These are phyloP conservation scores for Microdochium nivale DNA, from an alignment of 2,329 filamentous ascomycete genomes.

Conservation along the genomic window DNA sequence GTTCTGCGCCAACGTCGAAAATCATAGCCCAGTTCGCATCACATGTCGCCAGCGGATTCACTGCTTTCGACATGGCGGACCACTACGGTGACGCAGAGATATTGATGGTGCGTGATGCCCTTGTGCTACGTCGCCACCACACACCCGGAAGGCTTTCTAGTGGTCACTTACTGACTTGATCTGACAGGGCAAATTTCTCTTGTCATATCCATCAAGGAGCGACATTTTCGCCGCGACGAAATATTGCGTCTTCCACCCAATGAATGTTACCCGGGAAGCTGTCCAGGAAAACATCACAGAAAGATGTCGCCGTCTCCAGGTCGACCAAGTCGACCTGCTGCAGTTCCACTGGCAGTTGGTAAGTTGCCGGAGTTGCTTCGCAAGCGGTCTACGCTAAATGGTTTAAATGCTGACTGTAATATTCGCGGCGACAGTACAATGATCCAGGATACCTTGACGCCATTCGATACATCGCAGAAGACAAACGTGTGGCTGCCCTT, in stretches of 20 bases:
- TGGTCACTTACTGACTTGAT: constrained; percentile 1
- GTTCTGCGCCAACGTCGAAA: constrained; percentile 12
- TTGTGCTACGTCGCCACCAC: neutral
- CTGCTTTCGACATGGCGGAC: constrained; percentile 25
- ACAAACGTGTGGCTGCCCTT: constrained; percentile 18
- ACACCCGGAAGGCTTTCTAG: too few relatives aligned
- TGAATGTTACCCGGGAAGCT: constrained; percentile 15
- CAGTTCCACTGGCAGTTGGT: constrained; percentile 28
- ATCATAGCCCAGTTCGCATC: constrained; percentile 16
- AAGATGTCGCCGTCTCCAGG: constrained; percentile 18
- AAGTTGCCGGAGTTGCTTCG: constrained; percentile 5
- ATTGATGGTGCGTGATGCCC: neutral
- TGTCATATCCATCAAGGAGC: neutral
- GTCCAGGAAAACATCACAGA: constrained; percentile 20
- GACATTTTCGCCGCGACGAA: constrained; percentile 23
- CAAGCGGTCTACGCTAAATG: neutral
- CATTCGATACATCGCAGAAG: constrained; percentile 18
- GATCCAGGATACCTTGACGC: constrained; percentile 24
- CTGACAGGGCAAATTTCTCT: neutral
- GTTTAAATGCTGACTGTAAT: neutral
- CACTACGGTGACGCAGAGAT: constrained; percentile 16
- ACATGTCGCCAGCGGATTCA: constrained; percentile 15
- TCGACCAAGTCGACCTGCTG: constrained; percentile 22
- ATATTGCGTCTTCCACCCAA: constrained; percentile 22
- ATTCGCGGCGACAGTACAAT: constrained; percentile 15